These are phyloP conservation scores for Aspergillus candidus DNA, from an alignment of 2,329 filamentous ascomycete species.

Conservation along the genomic window DNA sequence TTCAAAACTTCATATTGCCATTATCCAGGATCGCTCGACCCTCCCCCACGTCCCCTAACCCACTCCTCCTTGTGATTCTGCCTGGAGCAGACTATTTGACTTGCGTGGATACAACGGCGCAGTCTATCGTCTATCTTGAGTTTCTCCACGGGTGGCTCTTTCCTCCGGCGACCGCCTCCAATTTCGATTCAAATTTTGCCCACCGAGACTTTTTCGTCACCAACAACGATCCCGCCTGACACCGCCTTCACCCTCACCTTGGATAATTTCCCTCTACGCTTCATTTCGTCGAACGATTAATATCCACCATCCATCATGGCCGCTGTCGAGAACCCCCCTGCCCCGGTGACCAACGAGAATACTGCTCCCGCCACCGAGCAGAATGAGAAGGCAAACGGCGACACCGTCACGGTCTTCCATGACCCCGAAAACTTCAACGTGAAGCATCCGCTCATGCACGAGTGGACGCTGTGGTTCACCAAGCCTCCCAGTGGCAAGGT, in stretches of 20 bases:
- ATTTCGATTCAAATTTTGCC: constrained; percentile 18
- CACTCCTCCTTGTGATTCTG: constrained; percentile 24
- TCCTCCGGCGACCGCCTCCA: constrained; percentile 14
- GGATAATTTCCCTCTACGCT: constrained; percentile 7
- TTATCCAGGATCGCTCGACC: constrained; percentile 9
- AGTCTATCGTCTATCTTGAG: constrained; percentile 8
- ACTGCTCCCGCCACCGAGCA: constrained; percentile 46
- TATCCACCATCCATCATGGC: constrained; percentile 27
- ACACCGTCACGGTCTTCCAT: constrained; percentile 90
- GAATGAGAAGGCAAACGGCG: constrained; percentile 38
- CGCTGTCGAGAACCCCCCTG: constrained; percentile 32
- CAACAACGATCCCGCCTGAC: constrained; percentile 7
- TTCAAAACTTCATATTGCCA: constrained; percentile 28
- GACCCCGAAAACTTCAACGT: constrained; percentile 99
- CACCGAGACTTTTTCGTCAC: constrained; percentile 14
- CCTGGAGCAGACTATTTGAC: constrained; percentile 32
- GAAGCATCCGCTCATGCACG: constrained; percentile 95
- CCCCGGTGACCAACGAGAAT: constrained; percentile 48
- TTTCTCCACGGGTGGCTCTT: constrained; percentile 20
- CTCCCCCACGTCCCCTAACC: constrained; percentile 12
- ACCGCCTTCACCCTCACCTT: constrained; percentile 4
- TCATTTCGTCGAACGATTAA: constrained; percentile 1
- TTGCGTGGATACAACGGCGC: constrained; percentile 6
- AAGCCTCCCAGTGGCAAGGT: constrained; percentile 96
- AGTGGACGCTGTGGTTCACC: constrained; percentile 99